A percentile compares a stretch with the other conserved stretches of the same genome.
Conservation (phyloP, 345 rosid species). For the Balakata baccata region DNA sequence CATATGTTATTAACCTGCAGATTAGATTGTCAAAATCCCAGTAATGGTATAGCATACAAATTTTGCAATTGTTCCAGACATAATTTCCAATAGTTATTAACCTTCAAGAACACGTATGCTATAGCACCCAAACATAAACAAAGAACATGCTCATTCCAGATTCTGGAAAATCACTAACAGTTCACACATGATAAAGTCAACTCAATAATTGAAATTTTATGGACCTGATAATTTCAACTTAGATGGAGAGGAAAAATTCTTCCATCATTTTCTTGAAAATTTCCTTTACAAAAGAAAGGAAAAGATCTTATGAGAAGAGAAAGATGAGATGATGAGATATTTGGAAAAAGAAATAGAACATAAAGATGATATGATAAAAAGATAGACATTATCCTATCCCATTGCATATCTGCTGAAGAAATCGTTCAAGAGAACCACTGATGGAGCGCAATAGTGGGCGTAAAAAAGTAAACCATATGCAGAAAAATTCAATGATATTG, state of each 20-base stretch:
- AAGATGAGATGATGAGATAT: not conserved
- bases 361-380: not conserved
- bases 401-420: too few species aligned
- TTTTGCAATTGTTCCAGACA: not conserved
- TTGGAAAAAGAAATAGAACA: not conserved
- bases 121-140: too few species aligned
- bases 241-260: not conserved
- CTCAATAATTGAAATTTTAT: not conserved
- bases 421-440: too few species aligned
- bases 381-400: too few species aligned
- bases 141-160: not conserved
- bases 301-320: too few species aligned
- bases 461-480: not conserved
- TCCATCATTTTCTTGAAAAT: not conserved
- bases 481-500: not conserved
- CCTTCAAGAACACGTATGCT: too few species aligned
- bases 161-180: not conserved
- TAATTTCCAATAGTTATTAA: not conserved
- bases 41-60: not conserved
- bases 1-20: slow-evolving; percentile 33
- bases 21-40: not conserved
- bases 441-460: too few species aligned
- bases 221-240: not conserved
- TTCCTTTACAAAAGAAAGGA: not conserved
- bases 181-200: not conserved